A percentile compares a stretch with the other conserved stretches of the same genome.
These are phyloP conservation scores for Serendipita sp. DNA, from an alignment of 1,284 basidiomycete species.

Conservation along the genomic window DNA sequence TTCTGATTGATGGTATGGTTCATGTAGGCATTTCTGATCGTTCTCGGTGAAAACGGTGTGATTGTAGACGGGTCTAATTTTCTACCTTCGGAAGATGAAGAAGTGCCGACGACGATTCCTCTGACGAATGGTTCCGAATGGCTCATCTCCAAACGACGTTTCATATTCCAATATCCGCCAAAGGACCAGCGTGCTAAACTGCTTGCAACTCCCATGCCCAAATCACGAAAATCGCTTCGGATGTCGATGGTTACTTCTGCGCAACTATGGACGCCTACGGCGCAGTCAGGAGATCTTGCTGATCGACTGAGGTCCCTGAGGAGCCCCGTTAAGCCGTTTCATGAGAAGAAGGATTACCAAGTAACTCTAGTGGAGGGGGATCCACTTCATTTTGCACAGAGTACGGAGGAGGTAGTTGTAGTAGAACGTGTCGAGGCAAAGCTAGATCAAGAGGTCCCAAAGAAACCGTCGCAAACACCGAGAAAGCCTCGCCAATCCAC, in stretches of 20 bases:
- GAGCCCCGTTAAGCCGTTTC: not conserved
- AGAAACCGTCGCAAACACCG: not conserved
- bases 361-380: not conserved
- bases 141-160: constrained; percentile 51
- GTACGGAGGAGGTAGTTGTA: not conserved
- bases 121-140: constrained; percentile 49
- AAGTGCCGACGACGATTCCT: constrained; percentile 36
- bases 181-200: constrained; percentile 49
- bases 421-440: not conserved
- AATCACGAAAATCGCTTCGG: constrained; percentile 34
- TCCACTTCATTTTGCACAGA: not conserved
- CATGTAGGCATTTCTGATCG: constrained; percentile 45
- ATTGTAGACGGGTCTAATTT: constrained; percentile 47
- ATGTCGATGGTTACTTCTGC: constrained; percentile 61
- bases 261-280: constrained; percentile 47
- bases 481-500: not conserved
- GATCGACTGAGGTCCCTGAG: not conserved
- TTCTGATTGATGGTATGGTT: not conserved
- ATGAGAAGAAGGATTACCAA: not conserved
- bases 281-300: not conserved
- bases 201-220: constrained; percentile 31
- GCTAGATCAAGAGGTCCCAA: not conserved
- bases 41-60: constrained; percentile 42
- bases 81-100: constrained; percentile 27
- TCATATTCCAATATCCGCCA: constrained; percentile 55